phyloP scores from a whole-genome alignment of 345 rosid genomes.

The Linum trigynum region DNA sequence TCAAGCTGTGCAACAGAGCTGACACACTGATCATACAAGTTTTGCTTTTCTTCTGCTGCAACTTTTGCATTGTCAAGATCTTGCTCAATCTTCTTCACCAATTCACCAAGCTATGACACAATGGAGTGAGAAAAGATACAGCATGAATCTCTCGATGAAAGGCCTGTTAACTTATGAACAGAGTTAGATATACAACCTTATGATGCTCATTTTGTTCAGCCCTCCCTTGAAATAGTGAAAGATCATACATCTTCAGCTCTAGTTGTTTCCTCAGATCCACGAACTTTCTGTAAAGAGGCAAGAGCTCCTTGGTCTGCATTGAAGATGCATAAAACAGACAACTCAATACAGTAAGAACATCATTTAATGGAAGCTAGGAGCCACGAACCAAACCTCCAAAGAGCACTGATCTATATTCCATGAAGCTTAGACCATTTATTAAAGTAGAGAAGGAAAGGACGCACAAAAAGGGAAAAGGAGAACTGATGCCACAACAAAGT shows the following conservation, averaged over 20 bases:
- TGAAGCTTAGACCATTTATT: no score
- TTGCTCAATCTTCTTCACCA: conserved; percentile 69
- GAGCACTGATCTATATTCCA: no score
- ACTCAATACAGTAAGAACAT: not conserved
- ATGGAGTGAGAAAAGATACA: conserved; percentile 1
- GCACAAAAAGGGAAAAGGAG: no score
- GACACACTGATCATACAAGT: conserved; percentile 42
- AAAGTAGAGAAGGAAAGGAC: no score
- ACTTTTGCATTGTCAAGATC: conserved; percentile 67
- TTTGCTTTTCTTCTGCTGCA: conserved; percentile 56
- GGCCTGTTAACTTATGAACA: conserved; percentile 7
- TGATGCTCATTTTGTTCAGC: conserved; percentile 98
- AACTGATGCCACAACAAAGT: no score
- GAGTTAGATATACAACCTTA: conserved; percentile 43
- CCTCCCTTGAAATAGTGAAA: conserved; percentile 76
- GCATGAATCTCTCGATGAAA: conserved; percentile 4
- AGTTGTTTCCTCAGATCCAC: conserved; percentile 59
- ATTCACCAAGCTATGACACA: conserved; percentile 56
- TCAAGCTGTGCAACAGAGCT: conserved; percentile 50
- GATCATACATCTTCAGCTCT: conserved; percentile 80
- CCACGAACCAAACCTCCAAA: not conserved
- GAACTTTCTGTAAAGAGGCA: conserved; percentile 64
- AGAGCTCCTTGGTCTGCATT: conserved; percentile 63
- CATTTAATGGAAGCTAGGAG: not conserved
- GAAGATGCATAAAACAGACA: not conserved